phyloP scores from a whole-genome alignment of 495 filamentous ascomycete genomes.

The Apodospora peruviana region DNA sequence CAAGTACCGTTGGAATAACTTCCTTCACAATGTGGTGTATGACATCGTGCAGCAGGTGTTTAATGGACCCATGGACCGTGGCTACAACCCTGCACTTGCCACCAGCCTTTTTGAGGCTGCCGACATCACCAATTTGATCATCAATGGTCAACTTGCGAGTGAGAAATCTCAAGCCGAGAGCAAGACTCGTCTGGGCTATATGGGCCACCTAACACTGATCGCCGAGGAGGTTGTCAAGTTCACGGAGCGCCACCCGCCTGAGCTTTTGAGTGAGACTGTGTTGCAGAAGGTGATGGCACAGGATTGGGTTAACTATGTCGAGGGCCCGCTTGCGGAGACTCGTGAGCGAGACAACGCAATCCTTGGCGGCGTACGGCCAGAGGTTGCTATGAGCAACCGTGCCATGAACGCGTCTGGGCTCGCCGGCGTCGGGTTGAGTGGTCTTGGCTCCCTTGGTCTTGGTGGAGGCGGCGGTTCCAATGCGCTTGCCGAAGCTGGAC shows the following conservation, averaged over 20 bases:
- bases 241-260: constrained; percentile 86
- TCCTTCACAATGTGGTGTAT: constrained; percentile 98
- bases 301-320: constrained; percentile 93
- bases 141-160: constrained; percentile 80
- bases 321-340: constrained; percentile 88
- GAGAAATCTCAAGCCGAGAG: constrained; percentile 74
- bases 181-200: constrained; percentile 93
- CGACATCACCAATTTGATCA: constrained; percentile 82
- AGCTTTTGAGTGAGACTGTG: constrained; percentile 76
- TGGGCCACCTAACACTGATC: constrained; percentile 96
- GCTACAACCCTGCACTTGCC: constrained; percentile 87
- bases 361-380: constrained; percentile 90
- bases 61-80: constrained; percentile 95
- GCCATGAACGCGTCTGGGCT: constrained; percentile 20
- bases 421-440: constrained; percentile 38
- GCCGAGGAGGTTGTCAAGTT: constrained; percentile 99
- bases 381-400: constrained; percentile 60
- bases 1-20: constrained; percentile 99
- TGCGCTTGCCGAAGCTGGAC: constrained; percentile 71
- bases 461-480: constrained; percentile 53
- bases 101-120: constrained; percentile 89
- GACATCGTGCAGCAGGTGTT: constrained; percentile 99
- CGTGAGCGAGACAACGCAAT: constrained; percentile 96
- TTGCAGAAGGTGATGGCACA: constrained; percentile 81
- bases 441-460: constrained; percentile 37